Percentiles rank a stretch among this genome's conserved stretches.
phyloP scores from a whole-genome alignment of 495 filamentous ascomycete species.

The Talaromyces borbonicus region DNA sequence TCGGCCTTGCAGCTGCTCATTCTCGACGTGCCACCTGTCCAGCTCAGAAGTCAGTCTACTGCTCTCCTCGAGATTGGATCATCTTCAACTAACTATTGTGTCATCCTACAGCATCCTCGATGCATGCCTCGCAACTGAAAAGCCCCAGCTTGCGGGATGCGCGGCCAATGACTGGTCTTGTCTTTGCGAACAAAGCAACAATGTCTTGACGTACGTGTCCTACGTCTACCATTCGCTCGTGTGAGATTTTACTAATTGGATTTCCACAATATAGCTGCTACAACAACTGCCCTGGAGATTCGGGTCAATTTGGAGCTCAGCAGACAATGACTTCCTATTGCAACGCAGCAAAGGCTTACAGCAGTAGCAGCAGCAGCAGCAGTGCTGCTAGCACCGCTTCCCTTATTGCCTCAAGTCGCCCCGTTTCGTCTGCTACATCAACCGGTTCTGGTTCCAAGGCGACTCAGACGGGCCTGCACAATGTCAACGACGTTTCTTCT shows the following conservation, averaged over 20 bases:
- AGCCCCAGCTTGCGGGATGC: slow-evolving; percentile 19
- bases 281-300: slow-evolving; percentile 29
- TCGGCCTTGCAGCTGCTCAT: slow-evolving; percentile 7
- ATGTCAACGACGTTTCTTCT: background rate
- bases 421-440: slow-evolving; percentile 8
- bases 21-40: slow-evolving; percentile 7
- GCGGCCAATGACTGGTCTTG: slow-evolving; percentile 19
- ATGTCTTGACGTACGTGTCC: slow-evolving; percentile 20
- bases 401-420: slow-evolving; percentile 1
- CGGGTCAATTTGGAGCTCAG: slow-evolving; percentile 15
- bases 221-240: background rate
- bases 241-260: background rate
- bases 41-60: slow-evolving; percentile 7
- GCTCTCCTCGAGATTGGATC: background rate
- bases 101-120: slow-evolving; percentile 19
- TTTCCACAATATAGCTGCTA: slow-evolving; percentile 21
- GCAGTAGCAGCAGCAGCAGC: slow-evolving; percentile 10
- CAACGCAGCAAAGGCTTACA: slow-evolving; percentile 21
- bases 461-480: too few species aligned
- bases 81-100: background rate
- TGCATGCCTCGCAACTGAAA: slow-evolving; percentile 17
- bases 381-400: slow-evolving; percentile 7
- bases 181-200: slow-evolving; percentile 23
- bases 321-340: slow-evolving; percentile 23
- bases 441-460: slow-evolving; percentile 7